These are phyloP conservation scores for Salvia sclarea DNA, from an alignment of 305 asterid species.

Conservation along the genomic window DNA sequence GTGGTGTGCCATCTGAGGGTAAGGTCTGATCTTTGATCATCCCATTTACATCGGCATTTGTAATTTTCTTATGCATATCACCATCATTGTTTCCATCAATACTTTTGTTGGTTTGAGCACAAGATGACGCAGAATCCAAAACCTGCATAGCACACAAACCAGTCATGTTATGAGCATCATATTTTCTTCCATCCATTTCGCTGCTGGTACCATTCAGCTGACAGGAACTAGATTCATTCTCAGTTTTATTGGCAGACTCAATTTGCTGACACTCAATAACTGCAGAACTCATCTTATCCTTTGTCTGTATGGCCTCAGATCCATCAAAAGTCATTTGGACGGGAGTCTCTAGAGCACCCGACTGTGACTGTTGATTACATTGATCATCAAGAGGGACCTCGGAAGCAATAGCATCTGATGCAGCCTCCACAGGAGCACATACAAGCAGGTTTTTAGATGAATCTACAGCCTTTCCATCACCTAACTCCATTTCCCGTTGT, in stretches of 20 bases:
- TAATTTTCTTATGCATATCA: slow-evolving; percentile 39
- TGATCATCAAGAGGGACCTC: slow-evolving; percentile 41
- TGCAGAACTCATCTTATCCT: slow-evolving; percentile 40
- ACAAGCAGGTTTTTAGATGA: slow-evolving; percentile 45
- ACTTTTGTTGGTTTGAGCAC: slow-evolving; percentile 41
- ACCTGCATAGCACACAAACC: slow-evolving; percentile 41
- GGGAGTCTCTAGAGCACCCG: slow-evolving; percentile 41
- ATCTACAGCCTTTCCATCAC: slow-evolving; percentile 47
- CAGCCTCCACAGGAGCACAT: slow-evolving; percentile 36
- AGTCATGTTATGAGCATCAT: slow-evolving; percentile 40
- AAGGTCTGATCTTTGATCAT: slow-evolving; percentile 33
- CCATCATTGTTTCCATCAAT: slow-evolving; percentile 43
- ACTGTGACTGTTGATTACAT: slow-evolving; percentile 36
- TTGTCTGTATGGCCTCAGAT: slow-evolving; percentile 37
- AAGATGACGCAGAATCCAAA: slow-evolving; percentile 54
- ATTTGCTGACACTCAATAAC: slow-evolving; percentile 42
- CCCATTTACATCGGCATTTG: slow-evolving; percentile 40
- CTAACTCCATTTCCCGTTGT: slow-evolving; percentile 50
- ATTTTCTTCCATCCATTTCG: slow-evolving; percentile 36
- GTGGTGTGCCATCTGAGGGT: slow-evolving; percentile 37
- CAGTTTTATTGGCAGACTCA: slow-evolving; percentile 38
- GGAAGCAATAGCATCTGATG: slow-evolving; percentile 48
- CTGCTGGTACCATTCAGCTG: slow-evolving; percentile 51
- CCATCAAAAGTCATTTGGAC: slow-evolving; percentile 44
- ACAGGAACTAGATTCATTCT: slow-evolving; percentile 42